A percentile compares a stretch with the other conserved stretches of the same genome.
Evolutionary conservation across 805 yeast genomes (phyloP).

Genomic region (Myxozyma sirexii): DNA sequence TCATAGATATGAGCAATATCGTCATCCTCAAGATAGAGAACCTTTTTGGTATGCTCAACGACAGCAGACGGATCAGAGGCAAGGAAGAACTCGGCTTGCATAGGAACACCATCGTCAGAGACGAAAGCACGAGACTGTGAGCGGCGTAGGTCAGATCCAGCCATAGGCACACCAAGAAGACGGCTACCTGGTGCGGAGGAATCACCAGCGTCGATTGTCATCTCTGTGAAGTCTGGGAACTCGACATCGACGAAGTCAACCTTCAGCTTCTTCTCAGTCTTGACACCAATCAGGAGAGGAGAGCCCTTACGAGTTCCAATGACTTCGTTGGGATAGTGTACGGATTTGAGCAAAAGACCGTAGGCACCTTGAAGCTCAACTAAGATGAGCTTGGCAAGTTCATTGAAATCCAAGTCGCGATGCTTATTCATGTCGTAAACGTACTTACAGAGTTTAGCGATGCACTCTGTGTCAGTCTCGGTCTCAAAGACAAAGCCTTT

Average conservation of each 20-base stretch:
- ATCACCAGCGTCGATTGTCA: conserved; percentile 28
- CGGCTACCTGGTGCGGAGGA: conserved; percentile 25
- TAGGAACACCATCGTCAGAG: conserved; percentile 88
- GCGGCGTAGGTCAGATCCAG: conserved; percentile 71
- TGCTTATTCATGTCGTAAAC: conserved; percentile 82
- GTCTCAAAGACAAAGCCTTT: conserved; percentile 85
- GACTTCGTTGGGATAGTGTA: conserved; percentile 92
- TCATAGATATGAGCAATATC: conserved; percentile 98
- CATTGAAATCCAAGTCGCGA: conserved; percentile 77
- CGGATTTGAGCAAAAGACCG: conserved; percentile 89
- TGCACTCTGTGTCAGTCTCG: conserved; percentile 97
- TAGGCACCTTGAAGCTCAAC: conserved; percentile 96
- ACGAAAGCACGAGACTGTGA: conserved; percentile 96
- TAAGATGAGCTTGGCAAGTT: conserved; percentile 87
- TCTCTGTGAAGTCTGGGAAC: conserved; percentile 61
- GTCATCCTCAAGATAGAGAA: conserved; percentile 93
- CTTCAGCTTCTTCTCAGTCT: conserved; percentile 90
- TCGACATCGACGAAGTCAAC: conserved; percentile 98
- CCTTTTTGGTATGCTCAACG: conserved; percentile 95
- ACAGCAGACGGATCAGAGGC: conserved; percentile 98
- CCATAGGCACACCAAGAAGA: conserved; percentile 46
- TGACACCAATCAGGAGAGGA: conserved; percentile 95
- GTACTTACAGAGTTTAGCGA: conserved; percentile 92
- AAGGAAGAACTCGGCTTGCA: conserved; percentile 92
- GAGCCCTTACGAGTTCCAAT: conserved; percentile 98